Evolutionary conservation across 495 filamentous ascomycete genomes (phyloP), one percentile per base, ranked within the genome.

Genomic region (Penicillium odoratum): DNA sequence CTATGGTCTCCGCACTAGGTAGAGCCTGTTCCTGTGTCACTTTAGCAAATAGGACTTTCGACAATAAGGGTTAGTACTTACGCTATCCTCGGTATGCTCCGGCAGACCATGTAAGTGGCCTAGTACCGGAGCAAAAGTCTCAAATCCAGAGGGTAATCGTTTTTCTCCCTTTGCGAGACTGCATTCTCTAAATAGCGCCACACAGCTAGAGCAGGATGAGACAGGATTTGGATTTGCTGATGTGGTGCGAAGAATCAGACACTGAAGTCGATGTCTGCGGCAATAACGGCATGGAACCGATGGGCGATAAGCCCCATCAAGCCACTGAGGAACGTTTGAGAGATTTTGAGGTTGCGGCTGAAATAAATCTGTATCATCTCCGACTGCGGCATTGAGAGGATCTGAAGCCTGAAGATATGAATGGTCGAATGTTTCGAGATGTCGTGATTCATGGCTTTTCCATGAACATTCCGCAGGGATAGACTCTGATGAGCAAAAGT

Each of bases 161-260:
- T 81, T 81, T 51, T 73, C 69, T 55, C 74, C 73, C 47, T 66
- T 70, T 21, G 78, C 74, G 65, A 91, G 83, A 72, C 87, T 91
- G 73, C 90, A 93, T 48, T 80, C 78, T 34, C 86, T 78, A 53
- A 86, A 89, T 5, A 94, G 71, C n/a, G 88, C 87, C 30, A 87
- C 85, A 66, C 90, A 94, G 58, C 86, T 86, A 0, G 88, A 91
- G 64, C 90, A 94, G 13, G 83, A 80, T 26, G 79, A 81, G 58
- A 83, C 78, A 31, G 85, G 83, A 60, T 81, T 81, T 2, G 78
- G 78, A 44, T 81, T 80, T 10, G 69, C 74, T 0, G 67, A 26
- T 15, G 76, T 71, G 4, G 77, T 79, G 33, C 74, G 72, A 29
- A 80, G 62, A 18, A 81, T 74, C 8, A 79, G 57, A 51, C 78